phyloP scores from a whole-genome alignment of 257 asterid species.

The Linaria vulgaris region DNA sequence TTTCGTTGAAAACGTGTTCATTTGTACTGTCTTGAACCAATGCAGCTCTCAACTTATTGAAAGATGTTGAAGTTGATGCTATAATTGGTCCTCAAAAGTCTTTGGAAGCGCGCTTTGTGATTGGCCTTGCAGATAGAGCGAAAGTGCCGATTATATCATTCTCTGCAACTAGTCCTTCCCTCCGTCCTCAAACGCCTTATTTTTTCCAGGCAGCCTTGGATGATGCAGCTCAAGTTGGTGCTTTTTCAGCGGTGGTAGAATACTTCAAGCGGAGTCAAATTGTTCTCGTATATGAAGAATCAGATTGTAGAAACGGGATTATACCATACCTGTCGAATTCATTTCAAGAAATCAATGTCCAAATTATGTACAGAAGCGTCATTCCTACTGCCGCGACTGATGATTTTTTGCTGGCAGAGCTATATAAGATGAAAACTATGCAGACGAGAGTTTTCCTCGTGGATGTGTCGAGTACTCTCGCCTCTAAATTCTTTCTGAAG shows the following conservation, averaged over 20 bases:
- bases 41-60: constrained; percentile 32
- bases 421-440: constrained; percentile 14
- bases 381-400: background rate
- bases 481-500: constrained; percentile 4
- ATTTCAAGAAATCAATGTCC: constrained; percentile 7
- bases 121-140: constrained; percentile 28
- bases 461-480: constrained; percentile 1
- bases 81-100: constrained; percentile 35
- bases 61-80: constrained; percentile 28
- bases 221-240: constrained; percentile 7
- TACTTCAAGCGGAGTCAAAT: constrained; percentile 12
- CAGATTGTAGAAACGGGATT: constrained; percentile 7
- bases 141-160: constrained; percentile 34
- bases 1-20: background rate
- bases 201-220: constrained; percentile 31
- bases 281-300: constrained; percentile 10
- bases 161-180: constrained; percentile 37
- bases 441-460: constrained; percentile 17
- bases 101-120: constrained; percentile 30
- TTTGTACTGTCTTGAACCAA: background rate
- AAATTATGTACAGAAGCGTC: constrained; percentile 1
- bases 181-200: constrained; percentile 27
- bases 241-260: constrained; percentile 1
- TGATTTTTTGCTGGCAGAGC: constrained; percentile 12
- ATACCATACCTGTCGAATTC: constrained; percentile 6